Conservation (phyloP, 139 green algal genomes). For the Closterium sp. region DNA sequence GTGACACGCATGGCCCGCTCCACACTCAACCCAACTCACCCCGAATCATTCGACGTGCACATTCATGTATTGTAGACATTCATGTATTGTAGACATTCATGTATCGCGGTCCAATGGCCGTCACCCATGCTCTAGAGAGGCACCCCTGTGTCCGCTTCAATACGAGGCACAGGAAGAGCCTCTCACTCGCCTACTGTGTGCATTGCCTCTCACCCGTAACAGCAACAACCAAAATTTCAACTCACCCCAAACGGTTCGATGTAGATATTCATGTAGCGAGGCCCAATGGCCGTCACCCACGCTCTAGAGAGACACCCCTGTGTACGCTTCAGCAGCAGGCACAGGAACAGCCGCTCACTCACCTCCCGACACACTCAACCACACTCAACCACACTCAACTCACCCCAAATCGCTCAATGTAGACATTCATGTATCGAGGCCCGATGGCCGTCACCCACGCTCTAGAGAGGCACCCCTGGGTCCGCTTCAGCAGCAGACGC, state of each 20-base stretch:
- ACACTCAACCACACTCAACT: too few species aligned
- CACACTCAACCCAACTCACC: too few species aligned
- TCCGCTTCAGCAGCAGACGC: constrained; percentile 65
- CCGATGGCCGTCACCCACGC: constrained; percentile 67
- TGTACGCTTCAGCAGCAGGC: constrained; percentile 65
- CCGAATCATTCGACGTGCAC: constrained; percentile 60
- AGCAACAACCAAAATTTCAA: too few species aligned
- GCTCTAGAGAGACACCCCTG: constrained; percentile 49
- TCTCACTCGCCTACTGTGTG: constrained; percentile 67
- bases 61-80: too few species aligned
- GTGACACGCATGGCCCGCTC: too few species aligned
- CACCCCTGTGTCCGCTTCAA: constrained; percentile 57
- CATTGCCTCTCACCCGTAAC: too few species aligned
- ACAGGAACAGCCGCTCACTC: constrained; percentile 73
- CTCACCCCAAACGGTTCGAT: constrained; percentile 57
- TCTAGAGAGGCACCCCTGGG: constrained; percentile 39
- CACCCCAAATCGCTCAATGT: constrained; percentile 60
- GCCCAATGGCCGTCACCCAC: constrained; percentile 65
- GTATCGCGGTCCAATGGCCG: constrained; percentile 68
- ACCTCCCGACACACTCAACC: too few species aligned
- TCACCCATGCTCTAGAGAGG: constrained; percentile 60
- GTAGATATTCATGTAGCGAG: constrained; percentile 76
- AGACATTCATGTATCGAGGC: constrained; percentile 75
- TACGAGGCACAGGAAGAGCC: constrained; percentile 76
- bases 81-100: constrained; percentile 74